Conservation (phyloP, 306 rosid genomes). For the Macrotyloma uniflorum region DNA sequence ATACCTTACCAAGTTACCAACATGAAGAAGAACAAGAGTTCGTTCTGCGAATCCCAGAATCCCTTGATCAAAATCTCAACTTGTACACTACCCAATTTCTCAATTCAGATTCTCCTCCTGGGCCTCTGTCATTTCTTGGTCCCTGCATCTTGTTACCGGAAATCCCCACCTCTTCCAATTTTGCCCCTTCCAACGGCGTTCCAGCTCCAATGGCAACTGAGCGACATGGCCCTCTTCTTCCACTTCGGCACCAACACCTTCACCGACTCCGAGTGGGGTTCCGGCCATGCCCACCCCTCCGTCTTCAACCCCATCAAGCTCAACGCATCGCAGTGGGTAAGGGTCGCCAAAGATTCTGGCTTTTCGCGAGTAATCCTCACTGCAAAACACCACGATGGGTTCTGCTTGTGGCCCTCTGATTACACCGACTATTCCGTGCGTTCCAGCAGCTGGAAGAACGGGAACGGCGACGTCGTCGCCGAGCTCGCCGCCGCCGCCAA, state of each 20-base stretch:
- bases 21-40: background rate
- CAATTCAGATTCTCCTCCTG: conserved; percentile 34
- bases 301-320: conserved; percentile 66
- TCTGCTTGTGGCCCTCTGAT: conserved; percentile 88
- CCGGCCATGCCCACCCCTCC: conserved; percentile 62
- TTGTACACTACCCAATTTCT: conserved; percentile 30
- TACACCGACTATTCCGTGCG: conserved; percentile 77
- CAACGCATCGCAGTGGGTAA: conserved; percentile 82
- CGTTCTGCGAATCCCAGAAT: background rate
- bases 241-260: conserved; percentile 95
- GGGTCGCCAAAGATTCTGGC: conserved; percentile 71
- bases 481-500: conserved; percentile 73
- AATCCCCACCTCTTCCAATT: conserved; percentile 82
- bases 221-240: conserved; percentile 75
- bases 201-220: conserved; percentile 88
- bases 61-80: conserved; percentile 21
- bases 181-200: conserved; percentile 73
- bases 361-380: conserved; percentile 71
- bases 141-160: conserved; percentile 31
- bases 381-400: conserved; percentile 90
- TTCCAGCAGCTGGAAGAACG: conserved; percentile 67
- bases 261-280: conserved; percentile 85
- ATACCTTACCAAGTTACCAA: no score
- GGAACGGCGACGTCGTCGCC: conserved; percentile 74
- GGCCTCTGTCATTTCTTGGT: background rate